These are phyloP conservation scores for Zelonia costaricensis DNA, from an alignment of 208 protist species.

Conservation along the genomic window DNA sequence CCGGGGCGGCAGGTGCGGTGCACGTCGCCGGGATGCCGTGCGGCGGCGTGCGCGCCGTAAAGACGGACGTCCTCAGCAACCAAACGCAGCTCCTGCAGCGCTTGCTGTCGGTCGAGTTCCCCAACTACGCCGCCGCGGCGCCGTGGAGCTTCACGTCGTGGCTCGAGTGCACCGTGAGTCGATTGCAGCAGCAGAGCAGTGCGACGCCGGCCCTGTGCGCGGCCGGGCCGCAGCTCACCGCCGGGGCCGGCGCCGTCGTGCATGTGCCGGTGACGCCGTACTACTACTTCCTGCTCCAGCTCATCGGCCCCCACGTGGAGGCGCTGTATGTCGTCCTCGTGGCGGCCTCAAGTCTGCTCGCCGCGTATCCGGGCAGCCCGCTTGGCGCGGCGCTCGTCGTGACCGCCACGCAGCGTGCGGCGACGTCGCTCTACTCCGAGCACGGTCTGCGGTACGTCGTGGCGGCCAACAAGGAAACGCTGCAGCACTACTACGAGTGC, in stretches of 20 bases:
- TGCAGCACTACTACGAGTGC: slow-evolving; percentile 44
- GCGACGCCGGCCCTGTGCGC: not conserved
- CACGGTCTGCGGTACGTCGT: slow-evolving; percentile 34
- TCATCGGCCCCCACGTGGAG: slow-evolving; percentile 63
- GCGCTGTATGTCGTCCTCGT: slow-evolving; percentile 41
- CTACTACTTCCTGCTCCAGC: slow-evolving; percentile 54
- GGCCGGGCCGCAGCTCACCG: not conserved
- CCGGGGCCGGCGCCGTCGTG: slow-evolving; percentile 2
- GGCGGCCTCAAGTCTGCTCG: slow-evolving; percentile 22
- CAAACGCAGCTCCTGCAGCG: slow-evolving; percentile 49
- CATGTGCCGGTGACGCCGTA: slow-evolving; percentile 37
- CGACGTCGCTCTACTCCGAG: slow-evolving; percentile 23
- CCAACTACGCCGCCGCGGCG: slow-evolving; percentile 54
- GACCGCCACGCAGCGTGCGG: slow-evolving; percentile 21
- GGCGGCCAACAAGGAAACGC: slow-evolving; percentile 45
- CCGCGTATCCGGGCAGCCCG: slow-evolving; percentile 15
- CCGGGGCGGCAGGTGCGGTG: slow-evolving; percentile 9
- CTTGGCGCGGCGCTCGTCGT: slow-evolving; percentile 23
- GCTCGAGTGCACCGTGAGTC: slow-evolving; percentile 53
- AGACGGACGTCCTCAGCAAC: slow-evolving; percentile 35
- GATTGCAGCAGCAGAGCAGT: slow-evolving; percentile 29
- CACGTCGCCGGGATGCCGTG: slow-evolving; percentile 8
- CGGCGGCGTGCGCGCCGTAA: slow-evolving; percentile 25
- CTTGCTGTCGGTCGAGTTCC: slow-evolving; percentile 75
- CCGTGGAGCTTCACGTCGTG: slow-evolving; percentile 67